Evolutionary conservation across 305 asterid species (phyloP).

Genomic region (Ajuga reptans): DNA sequence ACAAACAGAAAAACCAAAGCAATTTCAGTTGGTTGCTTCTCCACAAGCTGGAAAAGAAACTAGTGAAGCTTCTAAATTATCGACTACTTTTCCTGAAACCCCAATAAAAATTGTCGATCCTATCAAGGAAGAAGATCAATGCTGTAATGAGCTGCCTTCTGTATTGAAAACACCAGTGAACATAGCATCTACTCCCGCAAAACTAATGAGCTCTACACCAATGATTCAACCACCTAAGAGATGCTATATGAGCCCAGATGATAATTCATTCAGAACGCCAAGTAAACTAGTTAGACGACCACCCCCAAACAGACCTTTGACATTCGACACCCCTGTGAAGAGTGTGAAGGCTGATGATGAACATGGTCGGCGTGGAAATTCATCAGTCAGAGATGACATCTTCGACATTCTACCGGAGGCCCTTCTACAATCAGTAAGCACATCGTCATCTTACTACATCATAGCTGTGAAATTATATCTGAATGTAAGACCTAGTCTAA

Average conservation of each 20-base stretch:
- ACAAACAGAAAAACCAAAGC: conserved; percentile 13
- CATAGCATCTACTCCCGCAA: conserved; percentile 46
- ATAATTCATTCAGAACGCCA: conserved; percentile 34
- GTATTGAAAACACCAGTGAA: conserved; percentile 39
- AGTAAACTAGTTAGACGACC: conserved; percentile 56
- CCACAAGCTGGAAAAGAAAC: conserved; percentile 11
- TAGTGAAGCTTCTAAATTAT: conserved; percentile 15
- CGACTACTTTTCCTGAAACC: conserved; percentile 37
- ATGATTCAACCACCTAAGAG: conserved; percentile 47
- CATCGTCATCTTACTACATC: background rate
- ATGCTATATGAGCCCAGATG: conserved; percentile 58
- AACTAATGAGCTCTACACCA: conserved; percentile 56
- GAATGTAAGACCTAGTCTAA: background rate
- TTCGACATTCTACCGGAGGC: conserved; percentile 50
- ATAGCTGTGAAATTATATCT: background rate
- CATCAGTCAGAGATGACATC: conserved; percentile 32
- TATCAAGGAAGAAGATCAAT: conserved; percentile 13
- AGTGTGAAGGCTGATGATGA: conserved; percentile 27
- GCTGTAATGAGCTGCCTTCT: conserved; percentile 21
- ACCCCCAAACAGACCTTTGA: conserved; percentile 56
- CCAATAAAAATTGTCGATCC: conserved; percentile 38
- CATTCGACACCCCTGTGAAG: conserved; percentile 69
- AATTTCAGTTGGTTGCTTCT: conserved; percentile 9
- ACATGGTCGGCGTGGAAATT: conserved; percentile 8
- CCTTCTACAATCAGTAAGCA: conserved; percentile 61